Conservation (phyloP, 2,329 filamentous ascomycete species). For the Ceratocystis colombiana region DNA sequence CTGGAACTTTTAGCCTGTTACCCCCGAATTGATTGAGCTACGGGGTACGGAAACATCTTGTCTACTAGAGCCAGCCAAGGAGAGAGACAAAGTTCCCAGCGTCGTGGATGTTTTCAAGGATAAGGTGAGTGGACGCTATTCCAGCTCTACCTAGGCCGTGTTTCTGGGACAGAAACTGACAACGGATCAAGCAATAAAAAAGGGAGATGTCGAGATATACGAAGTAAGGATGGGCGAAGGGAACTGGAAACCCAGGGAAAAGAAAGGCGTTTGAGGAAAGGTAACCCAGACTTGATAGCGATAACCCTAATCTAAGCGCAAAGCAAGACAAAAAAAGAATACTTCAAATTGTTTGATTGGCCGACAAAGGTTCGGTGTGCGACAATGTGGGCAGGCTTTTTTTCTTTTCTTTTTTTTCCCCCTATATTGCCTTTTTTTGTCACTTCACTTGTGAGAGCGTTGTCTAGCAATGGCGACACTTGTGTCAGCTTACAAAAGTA, state of each 20-base stretch:
- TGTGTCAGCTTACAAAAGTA: slow-evolving; percentile 8
- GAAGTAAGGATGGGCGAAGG: background rate
- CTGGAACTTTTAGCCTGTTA: slow-evolving; percentile 3
- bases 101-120: slow-evolving; percentile 8
- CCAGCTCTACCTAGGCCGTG: slow-evolving; percentile 10
- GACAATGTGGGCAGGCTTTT: background rate
- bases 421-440: background rate
- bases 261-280: background rate
- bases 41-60: slow-evolving; percentile 2
- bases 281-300: background rate
- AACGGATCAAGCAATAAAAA: slow-evolving; percentile 10
- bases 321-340: too few relatives aligned
- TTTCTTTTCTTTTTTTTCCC: background rate
- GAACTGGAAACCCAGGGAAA: background rate
- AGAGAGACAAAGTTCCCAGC: slow-evolving; percentile 11
- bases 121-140: background rate
- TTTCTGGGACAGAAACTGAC: slow-evolving; percentile 8
- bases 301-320: background rate
- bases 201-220: background rate
- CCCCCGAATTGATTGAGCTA: background rate
- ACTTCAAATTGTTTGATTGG: slow-evolving; percentile 1
- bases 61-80: background rate
- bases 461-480: background rate
- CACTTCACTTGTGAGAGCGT: background rate
- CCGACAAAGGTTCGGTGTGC: background rate